A percentile compares a stretch with the other conserved stretches of the same genome.
These are phyloP conservation scores for Eruca vesicaria DNA, from an alignment of 441 rosid species.

Conservation along the genomic window DNA sequence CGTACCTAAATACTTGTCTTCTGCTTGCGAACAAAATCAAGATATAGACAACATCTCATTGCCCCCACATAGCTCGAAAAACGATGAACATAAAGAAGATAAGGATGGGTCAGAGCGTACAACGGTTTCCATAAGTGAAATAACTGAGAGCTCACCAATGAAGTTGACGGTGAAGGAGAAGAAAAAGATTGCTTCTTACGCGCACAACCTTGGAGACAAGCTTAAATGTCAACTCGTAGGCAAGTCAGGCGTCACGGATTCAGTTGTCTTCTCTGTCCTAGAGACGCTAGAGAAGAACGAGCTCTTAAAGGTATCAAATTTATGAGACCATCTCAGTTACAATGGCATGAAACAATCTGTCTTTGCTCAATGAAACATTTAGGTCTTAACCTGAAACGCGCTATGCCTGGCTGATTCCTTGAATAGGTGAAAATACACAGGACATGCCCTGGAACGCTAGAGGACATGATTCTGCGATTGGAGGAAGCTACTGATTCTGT, in stretches of 20 bases:
- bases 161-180: background rate
- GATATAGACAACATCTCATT: background rate
- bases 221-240: constrained; percentile 2
- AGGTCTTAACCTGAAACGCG: background rate
- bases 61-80: background rate
- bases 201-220: background rate
- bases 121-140: background rate
- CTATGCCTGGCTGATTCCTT: background rate
- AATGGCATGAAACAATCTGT: background rate
- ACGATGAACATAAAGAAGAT: background rate
- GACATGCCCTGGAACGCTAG: constrained; percentile 31
- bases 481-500: constrained; percentile 67
- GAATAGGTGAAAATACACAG: constrained; percentile 3
- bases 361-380: background rate
- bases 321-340: background rate
- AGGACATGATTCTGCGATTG: constrained; percentile 58
- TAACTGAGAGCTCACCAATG: background rate
- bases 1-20: constrained; percentile 14
- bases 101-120: background rate
- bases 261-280: background rate
- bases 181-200: background rate
- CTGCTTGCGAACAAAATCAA: constrained; percentile 1
- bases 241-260: background rate
- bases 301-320: background rate
- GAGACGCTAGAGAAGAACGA: background rate